Conservation (phyloP, 345 rosid species). For the Arabidopsis arenosa region DNA sequence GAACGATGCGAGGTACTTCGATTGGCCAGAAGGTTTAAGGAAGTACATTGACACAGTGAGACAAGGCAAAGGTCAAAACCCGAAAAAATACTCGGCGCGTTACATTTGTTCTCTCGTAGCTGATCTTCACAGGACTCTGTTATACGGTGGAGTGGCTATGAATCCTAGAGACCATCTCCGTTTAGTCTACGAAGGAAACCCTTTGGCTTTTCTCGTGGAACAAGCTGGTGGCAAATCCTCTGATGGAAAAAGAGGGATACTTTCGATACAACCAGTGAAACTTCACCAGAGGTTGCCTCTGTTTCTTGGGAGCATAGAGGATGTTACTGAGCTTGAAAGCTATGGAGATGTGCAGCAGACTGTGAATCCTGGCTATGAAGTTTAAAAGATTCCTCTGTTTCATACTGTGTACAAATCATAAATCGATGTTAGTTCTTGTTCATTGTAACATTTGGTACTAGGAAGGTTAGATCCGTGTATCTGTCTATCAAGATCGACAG, state of each 20-base stretch:
- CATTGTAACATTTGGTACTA: not conserved
- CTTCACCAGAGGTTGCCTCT: slow-evolving; percentile 90
- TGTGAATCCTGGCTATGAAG: slow-evolving; percentile 96
- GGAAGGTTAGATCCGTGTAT: not conserved
- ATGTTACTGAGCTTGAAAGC: slow-evolving; percentile 81
- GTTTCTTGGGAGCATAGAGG: slow-evolving; percentile 82
- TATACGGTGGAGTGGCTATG: slow-evolving; percentile 95
- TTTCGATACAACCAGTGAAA: slow-evolving; percentile 82
- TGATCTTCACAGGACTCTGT: slow-evolving; percentile 84
- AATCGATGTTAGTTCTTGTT: slow-evolving; percentile 13
- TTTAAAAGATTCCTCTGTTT: slow-evolving; percentile 49
- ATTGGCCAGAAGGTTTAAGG: slow-evolving; percentile 93
- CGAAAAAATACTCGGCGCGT: slow-evolving; percentile 91
- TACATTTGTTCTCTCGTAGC: slow-evolving; percentile 94
- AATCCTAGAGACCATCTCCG: slow-evolving; percentile 96
- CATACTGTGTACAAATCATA: not conserved
- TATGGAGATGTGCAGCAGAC: slow-evolving; percentile 86
- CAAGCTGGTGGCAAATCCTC: slow-evolving; percentile 93
- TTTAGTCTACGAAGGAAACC: slow-evolving; percentile 89
- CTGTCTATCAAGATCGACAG: not conserved
- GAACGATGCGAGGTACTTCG: slow-evolving; percentile 90
- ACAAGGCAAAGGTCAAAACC: slow-evolving; percentile 89
- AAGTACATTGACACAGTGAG: slow-evolving; percentile 78
- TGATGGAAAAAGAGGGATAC: slow-evolving; percentile 74
- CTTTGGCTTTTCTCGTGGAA: slow-evolving; percentile 85